Evolutionary conservation across 768 basidiomycete genomes (phyloP).

Genomic region (Psilocybe tampanensis): DNA sequence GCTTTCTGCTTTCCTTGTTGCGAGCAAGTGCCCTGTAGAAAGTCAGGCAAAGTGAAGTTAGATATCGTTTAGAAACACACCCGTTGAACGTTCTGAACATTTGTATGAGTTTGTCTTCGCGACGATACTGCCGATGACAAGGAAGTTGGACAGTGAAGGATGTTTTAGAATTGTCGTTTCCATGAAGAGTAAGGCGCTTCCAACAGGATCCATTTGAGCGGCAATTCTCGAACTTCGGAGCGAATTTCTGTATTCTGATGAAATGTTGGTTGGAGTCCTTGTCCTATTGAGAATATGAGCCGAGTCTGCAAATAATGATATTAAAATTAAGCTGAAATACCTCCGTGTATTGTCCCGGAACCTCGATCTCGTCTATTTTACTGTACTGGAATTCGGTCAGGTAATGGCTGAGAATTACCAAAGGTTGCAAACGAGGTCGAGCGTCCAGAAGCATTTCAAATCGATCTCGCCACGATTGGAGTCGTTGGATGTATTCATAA

Average conservation of each 20-base stretch:
- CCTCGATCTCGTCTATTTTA: conserved; percentile 96
- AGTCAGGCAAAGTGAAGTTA: neutral
- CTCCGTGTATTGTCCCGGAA: conserved; percentile 99
- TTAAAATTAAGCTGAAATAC: conserved; percentile 47
- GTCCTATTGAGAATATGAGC: conserved; percentile 55
- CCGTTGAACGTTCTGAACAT: conserved; percentile 93
- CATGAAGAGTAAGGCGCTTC: conserved; percentile 89
- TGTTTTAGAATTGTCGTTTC: conserved; percentile 86
- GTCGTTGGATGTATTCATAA: conserved; percentile 83
- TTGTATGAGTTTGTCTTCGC: conserved; percentile 92
- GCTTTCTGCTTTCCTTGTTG: conserved; percentile 91
- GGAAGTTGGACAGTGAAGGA: conserved; percentile 93
- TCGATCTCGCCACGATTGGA: conserved; percentile 92
- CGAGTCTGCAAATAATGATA: too few relatives aligned
- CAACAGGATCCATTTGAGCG: conserved; percentile 85
- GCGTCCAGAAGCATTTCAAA: conserved; percentile 86
- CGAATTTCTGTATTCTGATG: conserved; percentile 87
- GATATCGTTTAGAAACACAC: conserved; percentile 43
- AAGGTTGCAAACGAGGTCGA: conserved; percentile 78
- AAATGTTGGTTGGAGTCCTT: conserved; percentile 94
- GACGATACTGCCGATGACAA: conserved; percentile 78
- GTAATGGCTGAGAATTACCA: conserved; percentile 89
- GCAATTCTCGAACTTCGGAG: conserved; percentile 87
- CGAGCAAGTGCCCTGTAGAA: conserved; percentile 69
- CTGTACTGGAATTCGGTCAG: conserved; percentile 97